Evolutionary conservation across 352 stramenopile genomes (phyloP), one percentile per base, ranked within the genome.

Genomic region (Pythium utonaiense): DNA sequence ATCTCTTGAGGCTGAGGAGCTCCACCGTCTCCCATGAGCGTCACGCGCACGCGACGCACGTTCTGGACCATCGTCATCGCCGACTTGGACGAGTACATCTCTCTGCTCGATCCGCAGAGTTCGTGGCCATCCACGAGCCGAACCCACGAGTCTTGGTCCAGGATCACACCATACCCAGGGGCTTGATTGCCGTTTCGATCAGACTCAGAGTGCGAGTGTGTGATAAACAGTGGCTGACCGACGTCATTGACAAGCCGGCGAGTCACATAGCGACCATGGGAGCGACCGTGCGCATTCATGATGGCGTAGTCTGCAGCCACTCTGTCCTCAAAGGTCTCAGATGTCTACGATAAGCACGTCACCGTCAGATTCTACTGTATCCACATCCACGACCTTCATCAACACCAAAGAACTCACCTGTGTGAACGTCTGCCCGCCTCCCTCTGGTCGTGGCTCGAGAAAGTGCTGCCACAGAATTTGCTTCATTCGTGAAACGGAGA

Each of bases 61-160:
- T 55, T 22, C 27, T 55, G 49, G n/a, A 27, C 13, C 27, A 55
- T 36, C 27, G 49, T 55, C 30, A 44, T 33, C 30, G 49, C 13
- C 3, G 21, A 10, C 30, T 14, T 55, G 28, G 16, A 38, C 47
- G 47, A 6, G n/a, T 28, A 55, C 19, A 2, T 16, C 2, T n/a
- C 49, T 28, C 27, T 30, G 24, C 25, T 22, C 25, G 45, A 33
- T 8, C 45, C 22, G 6, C 13, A 24, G 0, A 55, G 27, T 55
- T 55, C 49, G 3, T 28, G 41, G 17, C 17, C 49, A 24, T 55
- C 49, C 0, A 55, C 30, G n/a, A 55, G 16, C 8, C 27, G 49
- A 5, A 55, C 27, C 49, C 49, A 55, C 30, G 49, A 55, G n/a
- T 55, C 49, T 21, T 55, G 38, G 13, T 45, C 38, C 38, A 45